These are phyloP conservation scores for Exserohilum rostratum DNA, from an alignment of 2,329 filamentous ascomycete species.

Conservation along the genomic window DNA sequence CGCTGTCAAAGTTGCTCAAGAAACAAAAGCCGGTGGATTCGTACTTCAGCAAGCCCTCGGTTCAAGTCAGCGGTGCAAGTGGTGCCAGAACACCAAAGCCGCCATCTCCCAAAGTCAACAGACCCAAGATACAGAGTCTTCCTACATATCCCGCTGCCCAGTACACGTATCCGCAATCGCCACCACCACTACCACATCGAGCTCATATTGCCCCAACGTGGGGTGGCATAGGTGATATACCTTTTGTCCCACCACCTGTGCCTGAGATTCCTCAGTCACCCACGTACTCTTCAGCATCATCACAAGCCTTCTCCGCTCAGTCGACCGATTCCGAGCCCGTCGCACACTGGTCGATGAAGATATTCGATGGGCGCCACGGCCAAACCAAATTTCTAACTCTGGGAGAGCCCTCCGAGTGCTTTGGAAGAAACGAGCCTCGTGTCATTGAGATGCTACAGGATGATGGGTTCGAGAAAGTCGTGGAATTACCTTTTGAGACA, in stretches of 20 bases:
- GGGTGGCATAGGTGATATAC: slow-evolving; percentile 38
- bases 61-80: slow-evolving; percentile 25
- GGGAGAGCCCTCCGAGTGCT: slow-evolving; percentile 42
- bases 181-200: slow-evolving; percentile 19
- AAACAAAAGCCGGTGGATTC: slow-evolving; percentile 45
- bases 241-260: slow-evolving; percentile 42
- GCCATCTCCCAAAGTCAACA: slow-evolving; percentile 29
- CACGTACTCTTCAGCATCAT: slow-evolving; percentile 52
- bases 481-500: slow-evolving; percentile 55
- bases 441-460: slow-evolving; percentile 42
- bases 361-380: slow-evolving; percentile 52
- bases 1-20: slow-evolving; percentile 41
- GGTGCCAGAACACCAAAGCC: slow-evolving; percentile 39
- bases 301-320: slow-evolving; percentile 47
- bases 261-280: slow-evolving; percentile 51
- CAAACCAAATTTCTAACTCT: slow-evolving; percentile 45
- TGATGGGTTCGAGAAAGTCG: slow-evolving; percentile 51
- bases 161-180: slow-evolving; percentile 18
- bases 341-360: slow-evolving; percentile 52
- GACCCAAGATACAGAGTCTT: slow-evolving; percentile 38
- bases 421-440: slow-evolving; percentile 44
- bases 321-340: slow-evolving; percentile 42
- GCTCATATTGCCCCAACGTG: slow-evolving; percentile 26
- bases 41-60: slow-evolving; percentile 39
- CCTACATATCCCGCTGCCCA: slow-evolving; percentile 33